Base-by-base conservation (phyloP, 2,329 filamentous ascomycete genomes). In the Phaeosphaeria sp. region DNA sequence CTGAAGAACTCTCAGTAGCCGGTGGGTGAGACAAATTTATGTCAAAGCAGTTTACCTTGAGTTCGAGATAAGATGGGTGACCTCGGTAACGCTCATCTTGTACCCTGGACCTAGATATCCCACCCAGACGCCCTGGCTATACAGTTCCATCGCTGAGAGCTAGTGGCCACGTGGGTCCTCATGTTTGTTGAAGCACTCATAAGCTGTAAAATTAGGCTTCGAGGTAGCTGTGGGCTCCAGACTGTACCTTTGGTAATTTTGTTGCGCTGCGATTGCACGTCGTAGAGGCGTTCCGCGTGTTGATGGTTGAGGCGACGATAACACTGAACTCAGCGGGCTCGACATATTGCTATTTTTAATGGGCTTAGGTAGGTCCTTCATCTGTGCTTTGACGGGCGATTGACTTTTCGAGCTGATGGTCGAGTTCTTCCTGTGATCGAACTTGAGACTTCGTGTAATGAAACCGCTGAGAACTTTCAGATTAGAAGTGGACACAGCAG, bases 71-170 rank as follows among this genome's bases (percentile, higher is more conserved):
- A 6, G 63, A 67, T 4, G 60, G 63, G 11, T 65, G 50, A 3
- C 53, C 57, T 20, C 56, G 42, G 43, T 60, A 69, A 9, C 54
- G 57, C 18, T 62, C 36, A 15, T 4, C 46, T 13, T 63, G 59
- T 20, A 56, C 59, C 61, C 51, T 22, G 57, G 53, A 15, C 56
- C 55, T 13, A 69, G 48, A 41, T 72, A 67, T 3, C 68, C 68
- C 23, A 71, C 60, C 68, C 65, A 71, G 1, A 72, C 55, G 5
- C 67, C 66, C 17, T 39, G 50, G 11, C 51, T 46, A 23, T 54
- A 62, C 13, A 72, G 59, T 5, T 63, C 22, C 21, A 60, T 51
- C 15, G 55, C 60, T 0, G 65, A 57, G 48, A 58, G 53, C 7
- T 59, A 62, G 30, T 68, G 66, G 1, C 64, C 62, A 11, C 43